Evolutionary conservation across 371 early-diverging fungal genomes (phyloP).

Genomic region (Funneliformis caledonium): DNA sequence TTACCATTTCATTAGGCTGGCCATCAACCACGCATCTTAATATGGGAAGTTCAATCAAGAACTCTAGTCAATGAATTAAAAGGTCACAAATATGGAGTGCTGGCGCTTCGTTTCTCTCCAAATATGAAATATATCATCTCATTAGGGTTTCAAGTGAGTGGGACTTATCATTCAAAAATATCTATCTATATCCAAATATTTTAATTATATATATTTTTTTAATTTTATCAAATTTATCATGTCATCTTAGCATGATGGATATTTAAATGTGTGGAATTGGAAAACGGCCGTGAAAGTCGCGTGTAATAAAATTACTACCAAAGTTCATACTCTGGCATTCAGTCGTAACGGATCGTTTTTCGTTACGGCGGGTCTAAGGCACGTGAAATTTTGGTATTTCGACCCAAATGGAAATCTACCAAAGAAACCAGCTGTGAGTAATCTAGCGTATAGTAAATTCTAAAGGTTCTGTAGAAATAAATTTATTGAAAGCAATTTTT

Average conservation of each 20-base stretch:
- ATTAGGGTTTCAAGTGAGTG: constrained; percentile 76
- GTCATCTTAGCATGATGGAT: constrained; percentile 76
- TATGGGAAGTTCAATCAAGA: constrained; percentile 70
- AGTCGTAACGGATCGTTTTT: constrained; percentile 70
- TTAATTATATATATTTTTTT: not conserved
- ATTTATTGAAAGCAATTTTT: not conserved
- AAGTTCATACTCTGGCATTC: constrained; percentile 68
- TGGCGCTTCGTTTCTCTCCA: constrained; percentile 75
- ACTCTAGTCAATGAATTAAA: constrained; percentile 65
- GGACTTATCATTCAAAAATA: not conserved
- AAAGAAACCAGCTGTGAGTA: constrained; percentile 39
- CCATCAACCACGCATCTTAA: constrained; percentile 78
- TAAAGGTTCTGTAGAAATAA: not conserved
- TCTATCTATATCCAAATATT: not conserved
- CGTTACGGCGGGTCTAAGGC: constrained; percentile 80
- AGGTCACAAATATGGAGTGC: constrained; percentile 84
- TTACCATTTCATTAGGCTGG: constrained; percentile 61
- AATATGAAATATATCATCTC: constrained; percentile 76
- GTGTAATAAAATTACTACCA: constrained; percentile 70
- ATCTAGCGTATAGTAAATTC: not conserved
- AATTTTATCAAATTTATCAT: not conserved
- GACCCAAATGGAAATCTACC: constrained; percentile 49
- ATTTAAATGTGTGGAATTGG: constrained; percentile 86
- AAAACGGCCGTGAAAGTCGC: constrained; percentile 68
- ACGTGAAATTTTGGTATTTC: constrained; percentile 85